phyloP scores from a whole-genome alignment of 169 alveolate genomes.

The Cystoisospora suis region DNA sequence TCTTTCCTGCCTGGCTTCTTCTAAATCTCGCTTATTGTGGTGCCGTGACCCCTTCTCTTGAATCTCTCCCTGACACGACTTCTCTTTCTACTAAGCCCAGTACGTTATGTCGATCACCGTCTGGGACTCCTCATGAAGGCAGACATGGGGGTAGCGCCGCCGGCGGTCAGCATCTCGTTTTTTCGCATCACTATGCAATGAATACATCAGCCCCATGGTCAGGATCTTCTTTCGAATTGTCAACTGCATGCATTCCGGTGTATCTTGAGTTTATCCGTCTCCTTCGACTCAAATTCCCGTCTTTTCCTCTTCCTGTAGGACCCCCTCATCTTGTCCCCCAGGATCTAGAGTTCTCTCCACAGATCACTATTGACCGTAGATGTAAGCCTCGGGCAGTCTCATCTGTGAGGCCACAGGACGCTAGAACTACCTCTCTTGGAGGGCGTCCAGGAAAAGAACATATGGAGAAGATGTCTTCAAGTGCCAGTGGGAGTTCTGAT shows the following conservation, averaged over 20 bases:
- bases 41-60: constrained; percentile 24
- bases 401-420: too few relatives aligned
- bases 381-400: too few relatives aligned
- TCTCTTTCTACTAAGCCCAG: too few relatives aligned
- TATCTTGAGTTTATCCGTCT: constrained; percentile 38
- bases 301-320: constrained; percentile 50
- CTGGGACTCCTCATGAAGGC: neutral
- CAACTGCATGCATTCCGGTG: constrained; percentile 44
- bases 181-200: too few relatives aligned
- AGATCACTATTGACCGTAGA: constrained; percentile 48
- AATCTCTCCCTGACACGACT: too few relatives aligned
- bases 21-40: constrained; percentile 59
- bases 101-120: too few relatives aligned
- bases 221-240: neutral
- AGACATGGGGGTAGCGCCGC: neutral
- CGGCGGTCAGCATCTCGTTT: too few relatives aligned
- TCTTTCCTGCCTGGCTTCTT: constrained; percentile 47
- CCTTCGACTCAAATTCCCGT: constrained; percentile 41
- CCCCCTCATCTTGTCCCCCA: constrained; percentile 61
- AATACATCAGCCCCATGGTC: neutral
- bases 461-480: too few relatives aligned
- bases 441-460: too few relatives aligned
- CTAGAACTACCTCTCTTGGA: too few relatives aligned
- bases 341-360: constrained; percentile 40
- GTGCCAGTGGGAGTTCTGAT: too few relatives aligned